Evolutionary conservation across 192 early-diverging fungal species (phyloP).

Genomic region (Umbelopsis sp.): DNA sequence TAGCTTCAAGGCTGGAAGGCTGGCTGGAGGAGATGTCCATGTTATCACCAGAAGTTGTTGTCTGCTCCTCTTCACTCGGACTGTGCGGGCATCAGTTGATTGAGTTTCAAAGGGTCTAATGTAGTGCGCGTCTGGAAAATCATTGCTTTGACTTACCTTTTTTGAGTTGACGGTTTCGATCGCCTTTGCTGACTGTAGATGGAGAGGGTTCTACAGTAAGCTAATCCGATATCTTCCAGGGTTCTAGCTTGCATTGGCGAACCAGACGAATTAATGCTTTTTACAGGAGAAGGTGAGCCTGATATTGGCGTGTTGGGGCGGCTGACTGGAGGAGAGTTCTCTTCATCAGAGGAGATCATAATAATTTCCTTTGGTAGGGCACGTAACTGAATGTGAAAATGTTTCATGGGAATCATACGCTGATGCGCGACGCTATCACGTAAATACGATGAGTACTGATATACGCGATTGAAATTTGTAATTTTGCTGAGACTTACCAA

Average conservation of each 20-base stretch:
- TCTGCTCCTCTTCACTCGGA: too few species aligned
- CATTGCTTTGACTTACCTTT: not conserved
- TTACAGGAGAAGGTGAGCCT: not conserved
- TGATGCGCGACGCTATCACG: not conserved
- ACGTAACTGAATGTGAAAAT: not conserved
- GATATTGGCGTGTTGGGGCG: not conserved
- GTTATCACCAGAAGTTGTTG: too few species aligned
- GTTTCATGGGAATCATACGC: not conserved
- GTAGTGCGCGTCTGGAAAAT: too few species aligned
- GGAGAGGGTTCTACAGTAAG: conserved; percentile 5
- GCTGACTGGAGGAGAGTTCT: not conserved
- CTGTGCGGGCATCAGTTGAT: too few species aligned
- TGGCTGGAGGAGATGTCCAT: too few species aligned
- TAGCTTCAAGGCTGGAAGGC: too few species aligned
- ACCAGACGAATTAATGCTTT: not conserved
- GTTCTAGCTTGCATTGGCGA: not conserved
- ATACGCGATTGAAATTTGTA: not conserved
- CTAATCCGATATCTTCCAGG: conserved; percentile 3
- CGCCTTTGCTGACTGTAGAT: not conserved
- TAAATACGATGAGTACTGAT: not conserved
- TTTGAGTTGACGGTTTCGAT: not conserved
- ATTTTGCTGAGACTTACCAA: not conserved
- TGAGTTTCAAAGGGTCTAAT: too few species aligned
- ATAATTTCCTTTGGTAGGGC: not conserved
- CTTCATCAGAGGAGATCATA: not conserved